phyloP scores from a whole-genome alignment of 495 filamentous ascomycete genomes.

The Penicillium riverlandense region DNA sequence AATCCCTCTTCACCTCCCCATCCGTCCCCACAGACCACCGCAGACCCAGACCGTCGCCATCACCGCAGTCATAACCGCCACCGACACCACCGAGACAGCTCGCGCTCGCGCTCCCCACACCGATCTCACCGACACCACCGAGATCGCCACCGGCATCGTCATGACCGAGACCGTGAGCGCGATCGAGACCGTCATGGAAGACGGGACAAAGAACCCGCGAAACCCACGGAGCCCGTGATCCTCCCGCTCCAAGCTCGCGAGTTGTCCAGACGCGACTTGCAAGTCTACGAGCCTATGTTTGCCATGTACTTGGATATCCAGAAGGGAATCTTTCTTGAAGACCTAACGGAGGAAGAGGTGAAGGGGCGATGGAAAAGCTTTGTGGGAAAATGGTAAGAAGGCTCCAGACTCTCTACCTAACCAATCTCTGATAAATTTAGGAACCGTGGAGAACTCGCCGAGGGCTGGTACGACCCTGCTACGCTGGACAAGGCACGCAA shows the following conservation, averaged over 20 bases:
- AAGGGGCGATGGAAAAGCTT: constrained; percentile 94
- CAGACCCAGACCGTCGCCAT: constrained; percentile 9
- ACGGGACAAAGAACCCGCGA: constrained; percentile 4
- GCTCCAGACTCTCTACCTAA: background rate
- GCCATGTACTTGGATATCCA: constrained; percentile 86
- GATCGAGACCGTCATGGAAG: constrained; percentile 7
- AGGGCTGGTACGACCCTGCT: constrained; percentile 86
- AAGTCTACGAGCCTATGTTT: constrained; percentile 62
- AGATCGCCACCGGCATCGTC: constrained; percentile 14
- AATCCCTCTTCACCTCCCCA: constrained; percentile 4
- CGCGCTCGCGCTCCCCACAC: constrained; percentile 21
- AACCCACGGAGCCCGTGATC: constrained; percentile 13
- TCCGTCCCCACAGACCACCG: constrained; percentile 3
- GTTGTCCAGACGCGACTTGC: constrained; percentile 59
- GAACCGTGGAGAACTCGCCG: constrained; percentile 87
- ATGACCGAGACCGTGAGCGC: constrained; percentile 4
- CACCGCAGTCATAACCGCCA: constrained; percentile 17
- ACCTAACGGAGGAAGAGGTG: constrained; percentile 60
- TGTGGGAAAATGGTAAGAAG: constrained; percentile 69
- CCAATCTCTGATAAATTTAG: constrained; percentile 31
- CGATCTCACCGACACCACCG: constrained; percentile 16
- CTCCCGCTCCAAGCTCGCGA: constrained; percentile 62
- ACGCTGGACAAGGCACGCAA: constrained; percentile 47
- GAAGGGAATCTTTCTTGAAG: constrained; percentile 60
- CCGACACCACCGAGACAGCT: constrained; percentile 18